Percentiles rank a stretch among this genome's conserved stretches.
These are phyloP conservation scores for Psilocybe subaeruginosa DNA, from an alignment of 768 basidiomycete species.

Conservation along the genomic window DNA sequence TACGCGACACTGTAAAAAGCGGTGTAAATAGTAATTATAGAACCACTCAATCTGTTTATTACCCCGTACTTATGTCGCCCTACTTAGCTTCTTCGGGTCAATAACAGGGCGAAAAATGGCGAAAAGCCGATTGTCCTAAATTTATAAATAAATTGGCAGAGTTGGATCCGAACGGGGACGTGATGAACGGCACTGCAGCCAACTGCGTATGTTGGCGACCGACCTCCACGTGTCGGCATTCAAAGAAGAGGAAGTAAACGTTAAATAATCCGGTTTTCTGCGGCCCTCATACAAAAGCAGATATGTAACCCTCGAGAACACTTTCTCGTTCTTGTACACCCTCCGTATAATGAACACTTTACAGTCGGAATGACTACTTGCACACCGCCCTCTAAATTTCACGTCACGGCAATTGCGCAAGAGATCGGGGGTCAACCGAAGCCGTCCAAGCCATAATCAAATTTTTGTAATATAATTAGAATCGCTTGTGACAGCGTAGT, in stretches of 20 bases:
- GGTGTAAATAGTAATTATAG: neutral
- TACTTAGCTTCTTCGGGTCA: slow-evolving; percentile 1
- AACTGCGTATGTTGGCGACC: neutral
- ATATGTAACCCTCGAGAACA: neutral
- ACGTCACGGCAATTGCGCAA: slow-evolving; percentile 5
- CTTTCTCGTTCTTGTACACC: neutral
- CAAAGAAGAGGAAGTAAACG: neutral
- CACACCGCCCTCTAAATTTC: neutral
- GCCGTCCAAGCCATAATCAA: slow-evolving; percentile 9
- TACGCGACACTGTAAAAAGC: neutral
- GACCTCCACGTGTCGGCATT: slow-evolving; percentile 10
- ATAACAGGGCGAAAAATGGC: slow-evolving; percentile 1
- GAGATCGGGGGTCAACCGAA: slow-evolving; percentile 6
- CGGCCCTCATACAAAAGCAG: neutral
- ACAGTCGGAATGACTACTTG: neutral
- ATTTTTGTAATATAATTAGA: slow-evolving; percentile 7
- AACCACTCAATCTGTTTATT: neutral
- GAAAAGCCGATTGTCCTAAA: neutral
- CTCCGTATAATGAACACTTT: neutral
- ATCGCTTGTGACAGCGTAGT: slow-evolving; percentile 6
- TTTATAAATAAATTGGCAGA: neutral
- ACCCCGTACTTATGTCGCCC: neutral
- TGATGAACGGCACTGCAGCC: neutral
- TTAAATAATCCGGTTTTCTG: neutral
- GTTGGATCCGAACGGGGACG: neutral